A percentile compares a stretch with the other conserved stretches of the same genome.
Evolutionary conservation across 352 stramenopile species (phyloP).

Genomic region (Halophytophthora batemanensis): DNA sequence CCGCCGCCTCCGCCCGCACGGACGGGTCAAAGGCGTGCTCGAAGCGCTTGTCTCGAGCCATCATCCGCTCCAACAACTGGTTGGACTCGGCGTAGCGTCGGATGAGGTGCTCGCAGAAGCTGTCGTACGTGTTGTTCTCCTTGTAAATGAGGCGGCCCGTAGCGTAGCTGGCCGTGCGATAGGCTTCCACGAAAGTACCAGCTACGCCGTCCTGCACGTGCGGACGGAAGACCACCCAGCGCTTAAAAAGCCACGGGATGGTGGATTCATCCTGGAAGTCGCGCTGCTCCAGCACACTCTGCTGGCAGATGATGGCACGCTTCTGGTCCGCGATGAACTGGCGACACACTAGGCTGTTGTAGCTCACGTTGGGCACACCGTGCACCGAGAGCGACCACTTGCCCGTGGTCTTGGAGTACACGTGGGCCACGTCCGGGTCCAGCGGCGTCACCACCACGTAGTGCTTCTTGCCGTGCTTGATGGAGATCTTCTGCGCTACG

Average conservation of each 20-base stretch:
- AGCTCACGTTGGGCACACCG: conserved; percentile 81
- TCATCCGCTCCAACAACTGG: conserved; percentile 76
- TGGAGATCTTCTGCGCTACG: conserved; percentile 68
- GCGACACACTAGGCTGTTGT: conserved; percentile 82
- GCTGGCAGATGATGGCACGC: conserved; percentile 79
- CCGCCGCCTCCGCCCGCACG: conserved; percentile 33
- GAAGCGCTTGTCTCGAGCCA: conserved; percentile 77
- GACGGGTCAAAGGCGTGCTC: conserved; percentile 42
- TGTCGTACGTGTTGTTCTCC: conserved; percentile 88
- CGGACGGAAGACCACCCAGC: conserved; percentile 84
- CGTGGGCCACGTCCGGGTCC: conserved; percentile 68
- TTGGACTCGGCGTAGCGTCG: conserved; percentile 85
- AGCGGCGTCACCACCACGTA: conserved; percentile 79
- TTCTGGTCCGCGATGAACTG: conserved; percentile 44
- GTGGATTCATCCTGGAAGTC: conserved; percentile 81
- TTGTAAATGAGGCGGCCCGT: conserved; percentile 85
- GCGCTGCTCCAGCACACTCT: conserved; percentile 79
- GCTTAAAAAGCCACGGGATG: conserved; percentile 85
- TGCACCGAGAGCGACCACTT: conserved; percentile 84
- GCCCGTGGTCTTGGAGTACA: conserved; percentile 82
- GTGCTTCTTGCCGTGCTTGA: conserved; percentile 79
- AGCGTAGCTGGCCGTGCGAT: conserved; percentile 80
- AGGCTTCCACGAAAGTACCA: conserved; percentile 79
- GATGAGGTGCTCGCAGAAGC: conserved; percentile 87
- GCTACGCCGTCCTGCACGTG: conserved; percentile 65